Evolutionary conservation across 257 asterid genomes (phyloP), one percentile per base, ranked within the genome.

Genomic region (Solanum tacnaense): DNA sequence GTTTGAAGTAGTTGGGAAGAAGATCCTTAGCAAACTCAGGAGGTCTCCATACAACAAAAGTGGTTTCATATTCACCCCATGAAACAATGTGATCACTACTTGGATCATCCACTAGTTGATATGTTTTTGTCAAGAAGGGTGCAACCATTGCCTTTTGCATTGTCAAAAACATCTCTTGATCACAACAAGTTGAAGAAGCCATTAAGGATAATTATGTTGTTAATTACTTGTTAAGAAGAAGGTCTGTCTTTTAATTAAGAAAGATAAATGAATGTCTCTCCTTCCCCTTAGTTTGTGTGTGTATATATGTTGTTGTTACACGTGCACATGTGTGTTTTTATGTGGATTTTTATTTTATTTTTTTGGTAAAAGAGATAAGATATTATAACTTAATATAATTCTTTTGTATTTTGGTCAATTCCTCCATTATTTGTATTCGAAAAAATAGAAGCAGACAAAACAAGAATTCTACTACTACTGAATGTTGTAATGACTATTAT

Each of bases 1-100:
- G 89, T 74, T 87, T 87, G 29, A 87, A 87, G 15, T 87, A 87
- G 70, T 87, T 87, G 46, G 89, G 89, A 41, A 87, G 89, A 67
- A 81, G 86, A 21, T 87, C 72, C 11, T 21, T 84, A 78, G 89
- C 83, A 44, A 87, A 87, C 72, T 87, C 87, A 27, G 58, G 81
- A 6, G 87, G 87, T 35, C 56, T 84, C 89, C 87, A 87, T 13
- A 87, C 89, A 39, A 87, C 87, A 67, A 87, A 87, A 60, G 87
- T 87, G 21, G 72, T 78, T 6, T 65, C 82, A 87, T 87, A 39
- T 87, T 81, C 83, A 38, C 87, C 83, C 89, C 89, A 87, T 78
- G 89, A 87, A 65, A 87, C 83, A 38, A 87, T 87, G 72, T 81
- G 87, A 52, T 87, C 34, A 44, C 86, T 87, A 44, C 83, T 81